Evolutionary conservation across 495 filamentous ascomycete species (phyloP), one percentile per base, ranked within the genome.

Genomic region (Pseudoneurospora amorphoporcata): DNA sequence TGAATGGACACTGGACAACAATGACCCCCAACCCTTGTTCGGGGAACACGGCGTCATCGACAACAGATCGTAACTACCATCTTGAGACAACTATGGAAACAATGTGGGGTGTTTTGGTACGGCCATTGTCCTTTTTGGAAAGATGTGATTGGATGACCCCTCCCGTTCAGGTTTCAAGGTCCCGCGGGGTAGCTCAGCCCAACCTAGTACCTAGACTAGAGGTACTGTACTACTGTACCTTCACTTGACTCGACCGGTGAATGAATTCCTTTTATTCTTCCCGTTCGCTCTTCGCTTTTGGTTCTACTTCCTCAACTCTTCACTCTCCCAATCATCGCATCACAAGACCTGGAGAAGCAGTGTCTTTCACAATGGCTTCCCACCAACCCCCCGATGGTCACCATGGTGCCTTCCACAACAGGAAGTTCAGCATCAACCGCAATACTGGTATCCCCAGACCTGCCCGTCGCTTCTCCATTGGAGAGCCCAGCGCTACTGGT

Each of bases 401-500:
- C 72, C 38, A 82, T 83, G 81, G 84, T 70, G 80, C 79, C 75
- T 87, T 87, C 71, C 76, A 77, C 71, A 79, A 80, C 70, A 83
- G 86, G 79, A 87, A 87, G 76, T 88, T 88, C 78, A 86, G 84
- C 71, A 87, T 88, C 79, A 88, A 88, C 77, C 79, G 86, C 71
- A 84, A 85, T 75, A 87, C 87, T 61, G 87, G 87, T 42, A 81
- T 84, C 14, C 87, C 86, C 39, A 79, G 81, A 39, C 79, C 78
- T 6, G 73, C 79, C n/a, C 79, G 87, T 47, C 83, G 86, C 70
- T 87, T 87, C 74, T 87, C 86, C 70, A 83, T 84, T 29, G 81
- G 81, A 65, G 86, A 87, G 71, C 83, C 85, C 2, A 83, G 84
- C 72, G 38, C 77, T 8, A 87, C 84, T 75, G 86, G 86, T 87